Evolutionary conservation across 306 rosid genomes (phyloP), one percentile per base, ranked within the genome.

Genomic region (Cyclanthera cordifolia): DNA sequence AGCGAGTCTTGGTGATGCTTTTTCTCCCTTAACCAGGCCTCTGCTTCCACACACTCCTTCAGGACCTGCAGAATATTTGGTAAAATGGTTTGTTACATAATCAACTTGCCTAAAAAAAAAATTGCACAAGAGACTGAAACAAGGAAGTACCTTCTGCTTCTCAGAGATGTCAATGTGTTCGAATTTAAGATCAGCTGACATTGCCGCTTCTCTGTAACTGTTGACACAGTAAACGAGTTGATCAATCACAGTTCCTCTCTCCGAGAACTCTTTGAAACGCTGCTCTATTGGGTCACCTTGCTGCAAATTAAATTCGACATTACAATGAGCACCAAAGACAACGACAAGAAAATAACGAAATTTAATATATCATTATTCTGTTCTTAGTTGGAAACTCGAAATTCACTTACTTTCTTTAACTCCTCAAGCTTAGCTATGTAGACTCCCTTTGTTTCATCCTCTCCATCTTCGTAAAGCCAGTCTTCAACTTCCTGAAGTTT

Each of bases 371-470:
- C 5, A 19, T 43, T 7, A 43, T 23, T 43, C 43, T 64, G 19
- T 64, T 64, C 20, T 53, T 41, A 27, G 50, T 12, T 39, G 20
- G 8, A 21, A 65, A 17, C 21, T 28, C 5, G 21, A 45, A 15
- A 46, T 8, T 15, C 39, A 12, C 68, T 49, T 79, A 87, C 96
- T 90, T 83, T 90, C 79, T 87, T 84, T 2, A 93, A 90, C 67
- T 90, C 94, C 81, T 93, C 99, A 46, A 93, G 99, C 75, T 93
- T 93, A 52, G 96, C 90, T 67, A 84, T 60, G 56, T 93, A 93
- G 53, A 93, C 99, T 16, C 96, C 99, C 74, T 93, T 93, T 23
- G 99, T 82, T 76, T 93, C 99, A 59, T 93, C 99, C 75, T 93
- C 99, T 16, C 96, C 99, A 0, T 90, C 95, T 46, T 93, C 99